A percentile compares a stretch with the other conserved stretches of the same genome.
phyloP scores from a whole-genome alignment of 352 stramenopile genomes.

The Blastocystis sp. region DNA sequence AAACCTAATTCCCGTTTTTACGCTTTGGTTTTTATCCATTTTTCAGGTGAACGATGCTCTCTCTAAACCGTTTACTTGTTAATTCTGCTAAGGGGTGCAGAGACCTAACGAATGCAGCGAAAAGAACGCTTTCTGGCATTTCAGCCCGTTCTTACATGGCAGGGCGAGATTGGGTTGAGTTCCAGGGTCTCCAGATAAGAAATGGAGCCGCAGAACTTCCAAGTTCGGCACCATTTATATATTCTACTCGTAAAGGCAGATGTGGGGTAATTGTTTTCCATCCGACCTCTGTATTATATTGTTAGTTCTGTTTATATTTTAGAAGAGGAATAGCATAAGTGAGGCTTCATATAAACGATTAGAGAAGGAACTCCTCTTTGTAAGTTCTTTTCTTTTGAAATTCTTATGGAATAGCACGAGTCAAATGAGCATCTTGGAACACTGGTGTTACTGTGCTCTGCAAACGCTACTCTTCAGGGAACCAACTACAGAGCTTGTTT shows the following conservation, averaged over 20 bases:
- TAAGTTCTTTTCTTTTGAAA: background rate
- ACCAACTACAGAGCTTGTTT: slow-evolving; percentile 36
- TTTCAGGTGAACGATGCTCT: slow-evolving; percentile 46
- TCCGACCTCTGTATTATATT: background rate
- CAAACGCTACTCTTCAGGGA: background rate
- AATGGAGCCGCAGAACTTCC: background rate
- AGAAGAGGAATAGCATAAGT: background rate
- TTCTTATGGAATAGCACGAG: slow-evolving; percentile 23
- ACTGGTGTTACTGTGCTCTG: background rate
- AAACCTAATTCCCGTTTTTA: background rate
- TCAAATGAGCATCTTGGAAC: slow-evolving; percentile 39
- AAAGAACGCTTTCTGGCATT: background rate
- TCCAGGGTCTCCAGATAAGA: background rate
- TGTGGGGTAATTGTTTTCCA: slow-evolving; percentile 51
- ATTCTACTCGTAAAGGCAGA: slow-evolving; percentile 7
- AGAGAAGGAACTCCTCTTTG: background rate
- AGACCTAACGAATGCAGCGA: background rate
- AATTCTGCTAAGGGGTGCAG: background rate
- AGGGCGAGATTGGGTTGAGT: background rate
- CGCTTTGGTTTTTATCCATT: background rate
- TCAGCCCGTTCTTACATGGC: background rate
- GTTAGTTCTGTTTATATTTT: background rate
- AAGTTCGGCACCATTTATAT: background rate
- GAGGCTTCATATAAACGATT: background rate
- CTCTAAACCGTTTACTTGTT: background rate